Base-by-base conservation (phyloP, 805 yeast genomes). In the Kockiozyma suomiensis region DNA sequence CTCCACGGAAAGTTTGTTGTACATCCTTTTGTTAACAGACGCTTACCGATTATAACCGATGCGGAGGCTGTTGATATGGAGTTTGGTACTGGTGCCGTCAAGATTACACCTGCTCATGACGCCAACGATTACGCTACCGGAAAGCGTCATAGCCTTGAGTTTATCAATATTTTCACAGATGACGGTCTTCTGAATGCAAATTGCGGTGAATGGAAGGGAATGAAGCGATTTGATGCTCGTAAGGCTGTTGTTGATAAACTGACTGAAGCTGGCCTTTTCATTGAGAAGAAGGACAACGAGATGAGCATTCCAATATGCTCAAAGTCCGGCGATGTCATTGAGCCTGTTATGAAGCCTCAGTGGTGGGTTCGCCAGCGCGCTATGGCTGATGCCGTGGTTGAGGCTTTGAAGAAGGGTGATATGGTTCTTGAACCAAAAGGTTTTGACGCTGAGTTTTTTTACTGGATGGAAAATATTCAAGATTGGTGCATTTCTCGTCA, bases 41-140 rank as follows among this genome's bases (percentile, higher is more conserved):
- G 84, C 72, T 75, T 94, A 55, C 99, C 99, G 67, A 90, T 94
- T 72, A 79, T 94, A 64, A 84, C 91, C 54, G 99, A 94, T 74
- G 73, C 85, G 41, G 96, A 90, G 76, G 94, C 97, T 42, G 99
- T 94, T 66, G 99, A 94, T 76, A 94, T 94, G 98, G 96, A 89
- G 75, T 94, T 94, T 69, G 99, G 99, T 82, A 94, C 99, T 64
- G 99, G 99, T 86, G 99, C 99, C 50, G 99, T 94, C 64, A 94
- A 94, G 78, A 94, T 94, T 74, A 94, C 99, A 13, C 99, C 99
- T 61, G 97, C 97, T 46, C 99, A 94, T 76, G 99, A 94, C 78
- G 88, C 85, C 70, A 94, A 94, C 82, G 99, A 94, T 90, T 91
- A 90, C 82, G 82, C 80, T 72, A 90, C 97, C 56, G 99, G 99